Evolutionary conservation across 805 yeast genomes (phyloP).

Genomic region (Pichia scutulata): DNA sequence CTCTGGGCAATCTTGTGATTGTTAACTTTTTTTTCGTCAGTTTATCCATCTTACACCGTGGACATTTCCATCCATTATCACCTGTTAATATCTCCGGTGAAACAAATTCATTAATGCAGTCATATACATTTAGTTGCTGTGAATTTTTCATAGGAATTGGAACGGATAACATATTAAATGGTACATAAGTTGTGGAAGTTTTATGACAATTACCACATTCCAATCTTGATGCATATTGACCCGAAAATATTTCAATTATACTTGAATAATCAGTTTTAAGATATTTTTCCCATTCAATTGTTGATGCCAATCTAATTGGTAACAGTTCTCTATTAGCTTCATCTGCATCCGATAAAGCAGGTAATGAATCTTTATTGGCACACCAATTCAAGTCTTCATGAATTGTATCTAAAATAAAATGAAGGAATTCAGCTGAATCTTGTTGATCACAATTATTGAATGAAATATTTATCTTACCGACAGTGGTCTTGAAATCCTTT

Average conservation of each 20-base stretch:
- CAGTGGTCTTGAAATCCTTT: slow-evolving; percentile 46
- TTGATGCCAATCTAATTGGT: slow-evolving; percentile 73
- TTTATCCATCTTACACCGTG: slow-evolving; percentile 57
- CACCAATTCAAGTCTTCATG: slow-evolving; percentile 77
- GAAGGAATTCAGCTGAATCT: slow-evolving; percentile 78
- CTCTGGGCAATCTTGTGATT: slow-evolving; percentile 71
- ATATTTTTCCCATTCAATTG: slow-evolving; percentile 89
- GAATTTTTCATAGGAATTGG: slow-evolving; percentile 53
- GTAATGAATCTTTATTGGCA: slow-evolving; percentile 50
- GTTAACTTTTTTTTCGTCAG: slow-evolving; percentile 60
- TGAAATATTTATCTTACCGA: slow-evolving; percentile 59
- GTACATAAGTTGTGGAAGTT: slow-evolving; percentile 80
- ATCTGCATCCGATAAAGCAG: slow-evolving; percentile 50
- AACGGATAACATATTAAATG: slow-evolving; percentile 70
- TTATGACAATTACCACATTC: slow-evolving; percentile 63
- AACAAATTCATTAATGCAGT: slow-evolving; percentile 73
- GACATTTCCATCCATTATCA: slow-evolving; percentile 81
- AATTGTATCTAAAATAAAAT: slow-evolving; percentile 63
- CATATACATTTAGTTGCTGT: slow-evolving; percentile 35
- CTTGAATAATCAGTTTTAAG: slow-evolving; percentile 70
- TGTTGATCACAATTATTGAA: slow-evolving; percentile 71
- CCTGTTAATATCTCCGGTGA: slow-evolving; percentile 67
- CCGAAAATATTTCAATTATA: slow-evolving; percentile 77
- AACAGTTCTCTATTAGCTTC: slow-evolving; percentile 64
- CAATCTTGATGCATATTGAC: slow-evolving; percentile 77